phyloP scores from a whole-genome alignment of 495 filamentous ascomycete genomes.

The Lasiosphaeria ovina region DNA sequence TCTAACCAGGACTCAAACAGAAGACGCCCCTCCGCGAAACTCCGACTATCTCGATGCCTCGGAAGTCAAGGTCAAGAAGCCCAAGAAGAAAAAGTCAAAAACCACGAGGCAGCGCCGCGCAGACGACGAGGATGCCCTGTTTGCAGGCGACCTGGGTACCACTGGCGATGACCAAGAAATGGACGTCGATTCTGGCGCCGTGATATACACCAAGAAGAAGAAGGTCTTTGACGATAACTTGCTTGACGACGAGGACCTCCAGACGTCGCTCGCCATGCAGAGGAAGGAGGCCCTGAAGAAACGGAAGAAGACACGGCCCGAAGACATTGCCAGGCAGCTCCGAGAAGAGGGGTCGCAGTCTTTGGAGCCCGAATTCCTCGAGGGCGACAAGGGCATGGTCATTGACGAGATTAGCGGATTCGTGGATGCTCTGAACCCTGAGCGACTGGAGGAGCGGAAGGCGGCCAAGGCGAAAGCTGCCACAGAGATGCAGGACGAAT shows the following conservation, averaged over 20 bases:
- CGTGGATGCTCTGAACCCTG: slow-evolving; percentile 73
- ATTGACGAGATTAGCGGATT: slow-evolving; percentile 96
- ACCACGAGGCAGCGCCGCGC: slow-evolving; percentile 63
- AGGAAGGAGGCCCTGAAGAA: slow-evolving; percentile 83
- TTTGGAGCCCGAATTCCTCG: slow-evolving; percentile 40
- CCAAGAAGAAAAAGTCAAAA: slow-evolving; percentile 88
- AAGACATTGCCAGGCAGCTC: slow-evolving; percentile 81
- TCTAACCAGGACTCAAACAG: slow-evolving; percentile 44
- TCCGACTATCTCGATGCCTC: slow-evolving; percentile 88
- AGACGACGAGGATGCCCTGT: slow-evolving; percentile 77
- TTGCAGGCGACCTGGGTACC: slow-evolving; percentile 44
- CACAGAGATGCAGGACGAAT: slow-evolving; percentile 51
- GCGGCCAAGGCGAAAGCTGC: slow-evolving; percentile 42
- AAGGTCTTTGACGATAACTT: slow-evolving; percentile 66
- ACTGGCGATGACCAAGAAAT: slow-evolving; percentile 55
- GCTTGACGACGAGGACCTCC: slow-evolving; percentile 89
- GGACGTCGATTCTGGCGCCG: slow-evolving; percentile 66
- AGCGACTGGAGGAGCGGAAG: slow-evolving; percentile 63
- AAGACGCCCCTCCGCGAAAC: slow-evolving; percentile 51
- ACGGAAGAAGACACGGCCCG: slow-evolving; percentile 75
- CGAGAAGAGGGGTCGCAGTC: slow-evolving; percentile 58
- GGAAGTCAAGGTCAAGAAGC: slow-evolving; percentile 86
- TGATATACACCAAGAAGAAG: slow-evolving; percentile 55
- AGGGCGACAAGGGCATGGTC: slow-evolving; percentile 69
- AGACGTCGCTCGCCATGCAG: slow-evolving; percentile 77